Conservation (phyloP, 2,329 filamentous ascomycete genomes). For the Fusarium verrucosum region DNA sequence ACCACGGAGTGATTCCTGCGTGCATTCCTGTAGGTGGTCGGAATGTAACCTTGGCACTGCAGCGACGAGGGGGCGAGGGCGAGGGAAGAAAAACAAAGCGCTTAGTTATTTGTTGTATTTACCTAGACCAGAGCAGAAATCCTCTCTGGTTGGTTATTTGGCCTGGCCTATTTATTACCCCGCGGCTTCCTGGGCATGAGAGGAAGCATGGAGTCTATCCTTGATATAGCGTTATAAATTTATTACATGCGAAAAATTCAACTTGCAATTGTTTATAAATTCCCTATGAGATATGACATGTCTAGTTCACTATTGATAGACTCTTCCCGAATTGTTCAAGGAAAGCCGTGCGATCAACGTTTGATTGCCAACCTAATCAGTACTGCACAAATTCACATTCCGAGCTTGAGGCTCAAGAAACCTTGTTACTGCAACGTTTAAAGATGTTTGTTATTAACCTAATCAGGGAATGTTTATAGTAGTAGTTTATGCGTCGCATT, state of each 20-base stretch:
- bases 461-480: slow-evolving; percentile 26
- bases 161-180: slow-evolving; percentile 5
- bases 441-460: slow-evolving; percentile 29
- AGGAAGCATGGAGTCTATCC: slow-evolving; percentile 25
- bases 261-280: too few relatives aligned
- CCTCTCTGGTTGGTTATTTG: slow-evolving; percentile 17
- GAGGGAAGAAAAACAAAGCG: background rate
- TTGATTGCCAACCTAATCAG: background rate
- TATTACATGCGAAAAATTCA: slow-evolving; percentile 15
- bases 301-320: too few relatives aligned
- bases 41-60: slow-evolving; percentile 5
- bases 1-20: background rate
- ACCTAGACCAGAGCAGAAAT: slow-evolving; percentile 12
- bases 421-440: slow-evolving; percentile 10
- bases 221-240: slow-evolving; percentile 34
- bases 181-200: background rate
- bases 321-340: background rate
- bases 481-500: slow-evolving; percentile 14
- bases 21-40: background rate
- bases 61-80: background rate
- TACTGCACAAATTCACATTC: background rate
- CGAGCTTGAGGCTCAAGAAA: background rate
- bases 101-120: slow-evolving; percentile 14
- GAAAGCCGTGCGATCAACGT: background rate
- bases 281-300: too few relatives aligned